Evolutionary conservation across 169 alveolate genomes (phyloP).

Genomic region (Perkinsus marinus): DNA sequence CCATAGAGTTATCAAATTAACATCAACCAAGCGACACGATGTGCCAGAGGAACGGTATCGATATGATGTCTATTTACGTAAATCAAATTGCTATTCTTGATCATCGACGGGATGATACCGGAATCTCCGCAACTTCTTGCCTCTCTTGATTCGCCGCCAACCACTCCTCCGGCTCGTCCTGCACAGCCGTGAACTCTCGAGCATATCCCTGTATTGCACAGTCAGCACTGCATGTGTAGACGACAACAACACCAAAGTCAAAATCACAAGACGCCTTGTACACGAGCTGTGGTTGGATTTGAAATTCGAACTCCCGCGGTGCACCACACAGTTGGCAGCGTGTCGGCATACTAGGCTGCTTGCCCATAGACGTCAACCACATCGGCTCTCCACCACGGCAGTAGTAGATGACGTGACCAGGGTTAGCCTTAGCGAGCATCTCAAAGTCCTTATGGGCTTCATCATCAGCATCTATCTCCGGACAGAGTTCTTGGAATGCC

Average conservation of each 20-base stretch:
- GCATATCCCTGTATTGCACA: background rate
- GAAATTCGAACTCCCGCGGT: slow-evolving; percentile 1
- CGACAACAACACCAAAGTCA: background rate
- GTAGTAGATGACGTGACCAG: background rate
- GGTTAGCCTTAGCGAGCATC: background rate
- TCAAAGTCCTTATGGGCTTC: background rate
- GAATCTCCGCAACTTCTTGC: background rate
- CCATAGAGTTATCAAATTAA: background rate
- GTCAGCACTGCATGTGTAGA: background rate
- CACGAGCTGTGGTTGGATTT: background rate
- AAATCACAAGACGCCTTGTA: background rate
- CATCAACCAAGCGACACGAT: background rate
- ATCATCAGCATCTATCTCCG: background rate
- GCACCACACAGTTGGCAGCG: background rate
- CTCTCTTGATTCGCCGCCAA: background rate
- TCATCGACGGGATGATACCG: background rate
- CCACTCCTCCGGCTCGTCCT: background rate
- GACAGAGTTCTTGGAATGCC: background rate
- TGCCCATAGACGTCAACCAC: background rate
- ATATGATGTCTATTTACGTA: background rate
- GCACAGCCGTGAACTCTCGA: background rate
- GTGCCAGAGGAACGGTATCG: background rate
- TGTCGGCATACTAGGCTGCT: background rate
- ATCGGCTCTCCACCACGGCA: background rate
- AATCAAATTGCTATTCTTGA: background rate